Conservation (phyloP, 192 early-diverging fungal species). For the Rhizoclosmatium sp. region DNA sequence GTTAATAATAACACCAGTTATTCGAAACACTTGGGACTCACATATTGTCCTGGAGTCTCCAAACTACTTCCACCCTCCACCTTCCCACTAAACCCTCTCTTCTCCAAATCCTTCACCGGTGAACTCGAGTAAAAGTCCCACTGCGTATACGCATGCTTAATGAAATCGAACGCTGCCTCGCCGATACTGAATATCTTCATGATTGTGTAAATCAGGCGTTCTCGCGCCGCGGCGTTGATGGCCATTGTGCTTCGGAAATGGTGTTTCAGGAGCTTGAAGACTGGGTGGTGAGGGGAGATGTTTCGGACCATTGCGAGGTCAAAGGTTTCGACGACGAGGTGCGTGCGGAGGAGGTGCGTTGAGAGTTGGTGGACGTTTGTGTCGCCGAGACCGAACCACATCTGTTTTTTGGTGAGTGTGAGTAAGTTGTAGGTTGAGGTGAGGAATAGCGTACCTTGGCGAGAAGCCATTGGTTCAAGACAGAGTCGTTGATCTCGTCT, state of each 20-base stretch:
- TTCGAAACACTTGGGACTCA: neutral
- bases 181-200: slow-evolving; percentile 1
- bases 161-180: neutral
- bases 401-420: neutral
- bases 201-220: neutral
- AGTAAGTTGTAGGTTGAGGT: too few relatives aligned
- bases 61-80: neutral
- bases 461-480: slow-evolving; percentile 3
- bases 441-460: slow-evolving; percentile 18
- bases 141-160: neutral
- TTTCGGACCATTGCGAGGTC: slow-evolving; percentile 1
- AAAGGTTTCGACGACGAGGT: slow-evolving; percentile 17
- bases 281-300: neutral
- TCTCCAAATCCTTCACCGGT: slow-evolving; percentile 22
- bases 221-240: slow-evolving; percentile 19
- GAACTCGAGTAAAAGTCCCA: neutral
- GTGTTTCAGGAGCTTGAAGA: slow-evolving; percentile 12
- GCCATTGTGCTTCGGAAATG: slow-evolving; percentile 13
- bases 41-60: slow-evolving; percentile 16
- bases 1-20: neutral
- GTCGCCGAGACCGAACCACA: slow-evolving; percentile 1
- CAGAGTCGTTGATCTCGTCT: neutral
- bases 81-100: slow-evolving; percentile 7
- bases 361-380: slow-evolving; percentile 12
- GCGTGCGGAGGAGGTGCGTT: slow-evolving; percentile 18